Evolutionary conservation across 2,329 filamentous ascomycete species (phyloP).

Genomic region (Ascosphaera apis): DNA sequence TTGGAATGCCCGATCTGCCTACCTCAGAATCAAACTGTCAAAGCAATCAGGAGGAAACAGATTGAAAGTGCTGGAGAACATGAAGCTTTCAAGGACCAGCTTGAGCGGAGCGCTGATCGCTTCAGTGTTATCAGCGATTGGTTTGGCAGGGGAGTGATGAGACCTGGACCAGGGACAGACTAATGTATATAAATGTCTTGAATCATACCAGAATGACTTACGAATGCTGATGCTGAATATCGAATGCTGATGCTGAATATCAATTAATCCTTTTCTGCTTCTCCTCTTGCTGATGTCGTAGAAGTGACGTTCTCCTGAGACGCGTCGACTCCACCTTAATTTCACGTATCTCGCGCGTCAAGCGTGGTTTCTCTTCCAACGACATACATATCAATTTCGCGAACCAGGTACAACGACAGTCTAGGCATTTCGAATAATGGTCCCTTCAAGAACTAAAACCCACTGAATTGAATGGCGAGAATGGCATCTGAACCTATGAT

Average conservation of each 20-base stretch:
- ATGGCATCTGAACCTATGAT: constrained; percentile 19
- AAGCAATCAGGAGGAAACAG: constrained; percentile 67
- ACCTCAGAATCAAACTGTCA: constrained; percentile 63
- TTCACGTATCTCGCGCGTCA: neutral
- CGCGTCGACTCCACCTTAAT: neutral
- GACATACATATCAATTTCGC: neutral
- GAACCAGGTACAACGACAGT: neutral
- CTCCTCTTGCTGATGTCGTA: too few relatives aligned
- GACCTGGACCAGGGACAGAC: constrained; percentile 5
- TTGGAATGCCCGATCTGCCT: constrained; percentile 75
- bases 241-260: neutral
- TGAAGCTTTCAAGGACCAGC: constrained; percentile 64
- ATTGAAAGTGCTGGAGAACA: constrained; percentile 69
- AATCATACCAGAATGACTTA: neutral
- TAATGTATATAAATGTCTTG: neutral
- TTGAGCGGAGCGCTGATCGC: constrained; percentile 54
- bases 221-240: neutral
- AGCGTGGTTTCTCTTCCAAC: neutral
- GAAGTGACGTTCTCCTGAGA: neutral
- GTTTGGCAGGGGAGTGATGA: constrained; percentile 87
- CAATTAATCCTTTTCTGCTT: too few relatives aligned
- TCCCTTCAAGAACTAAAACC: neutral
- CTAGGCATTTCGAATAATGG: neutral
- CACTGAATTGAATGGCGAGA: neutral
- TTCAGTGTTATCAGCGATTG: constrained; percentile 88